Evolutionary conservation across 2,329 filamentous ascomycete species (phyloP).

Genomic region (Fusarium burgessii): DNA sequence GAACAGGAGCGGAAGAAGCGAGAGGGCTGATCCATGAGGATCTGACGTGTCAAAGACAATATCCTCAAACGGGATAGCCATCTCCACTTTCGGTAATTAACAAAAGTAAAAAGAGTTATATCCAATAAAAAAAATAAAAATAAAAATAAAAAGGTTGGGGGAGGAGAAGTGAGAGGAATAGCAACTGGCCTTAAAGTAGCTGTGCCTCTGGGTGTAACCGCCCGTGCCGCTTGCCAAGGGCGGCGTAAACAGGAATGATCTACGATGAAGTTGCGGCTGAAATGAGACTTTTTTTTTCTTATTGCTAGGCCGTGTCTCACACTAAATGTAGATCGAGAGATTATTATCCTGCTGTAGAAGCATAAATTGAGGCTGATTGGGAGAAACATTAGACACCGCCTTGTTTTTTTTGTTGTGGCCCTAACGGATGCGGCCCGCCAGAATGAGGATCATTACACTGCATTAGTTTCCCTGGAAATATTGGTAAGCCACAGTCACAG

Average conservation of each 20-base stretch:
- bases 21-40: conserved; percentile 20
- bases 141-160: no score
- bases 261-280: not conserved
- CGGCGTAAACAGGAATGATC: conserved; percentile 2
- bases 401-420: not conserved
- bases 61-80: conserved; percentile 31
- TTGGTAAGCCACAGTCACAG: not conserved
- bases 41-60: conserved; percentile 28
- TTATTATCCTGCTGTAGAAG: not conserved
- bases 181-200: conserved; percentile 1
- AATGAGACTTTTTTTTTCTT: conserved; percentile 5
- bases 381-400: not conserved
- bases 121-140: not conserved
- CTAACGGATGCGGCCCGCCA: not conserved
- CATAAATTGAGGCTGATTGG: not conserved
- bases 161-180: not conserved
- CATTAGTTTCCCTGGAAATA: not conserved
- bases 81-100: conserved; percentile 5
- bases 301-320: not conserved
- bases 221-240: not conserved
- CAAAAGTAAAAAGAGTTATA: not conserved
- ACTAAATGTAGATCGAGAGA: not conserved
- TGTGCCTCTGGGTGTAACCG: not conserved
- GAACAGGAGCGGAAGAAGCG: conserved; percentile 27
- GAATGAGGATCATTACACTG: conserved; percentile 5